phyloP scores from a whole-genome alignment of 2,329 filamentous ascomycete species.

The Cytospora mali region DNA sequence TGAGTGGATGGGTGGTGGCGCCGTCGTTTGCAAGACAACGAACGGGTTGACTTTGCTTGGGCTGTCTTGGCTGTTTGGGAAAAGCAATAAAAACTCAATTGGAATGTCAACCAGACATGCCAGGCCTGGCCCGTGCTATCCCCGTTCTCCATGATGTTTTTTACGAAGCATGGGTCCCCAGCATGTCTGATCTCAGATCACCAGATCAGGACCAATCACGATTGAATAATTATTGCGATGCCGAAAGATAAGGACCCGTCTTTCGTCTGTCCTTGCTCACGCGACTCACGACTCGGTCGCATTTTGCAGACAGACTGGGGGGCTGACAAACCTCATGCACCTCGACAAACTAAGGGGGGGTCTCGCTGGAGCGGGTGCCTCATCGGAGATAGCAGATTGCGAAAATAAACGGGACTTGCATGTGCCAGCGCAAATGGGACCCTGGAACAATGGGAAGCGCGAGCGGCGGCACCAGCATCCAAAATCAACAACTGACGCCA shows the following conservation, averaged over 20 bases:
- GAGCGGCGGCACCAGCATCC: not conserved
- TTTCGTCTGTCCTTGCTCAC: not conserved
- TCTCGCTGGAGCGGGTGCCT: not conserved
- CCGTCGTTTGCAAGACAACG: not conserved
- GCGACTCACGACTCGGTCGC: not conserved
- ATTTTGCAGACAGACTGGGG: not conserved
- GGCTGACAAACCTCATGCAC: not conserved
- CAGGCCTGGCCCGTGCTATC: not conserved
- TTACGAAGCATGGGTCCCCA: conserved; percentile 12
- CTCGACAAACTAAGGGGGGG: not conserved
- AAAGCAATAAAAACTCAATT: conserved; percentile 19
- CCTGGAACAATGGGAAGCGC: not conserved
- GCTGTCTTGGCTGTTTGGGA: too few relatives aligned
- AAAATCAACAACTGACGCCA: not conserved
- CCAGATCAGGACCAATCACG: conserved; percentile 7
- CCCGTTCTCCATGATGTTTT: not conserved
- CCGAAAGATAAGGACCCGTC: conserved; percentile 20
- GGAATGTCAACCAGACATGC: conserved; percentile 6
- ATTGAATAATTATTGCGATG: conserved; percentile 2
- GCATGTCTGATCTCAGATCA: conserved; percentile 6
- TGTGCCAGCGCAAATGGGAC: not conserved
- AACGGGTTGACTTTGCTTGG: not conserved
- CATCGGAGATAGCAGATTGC: not conserved
- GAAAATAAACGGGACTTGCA: not conserved
- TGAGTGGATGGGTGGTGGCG: conserved; percentile 1